Base-by-base conservation (phyloP, 257 asterid genomes). In the Solanum sejunctum region DNA sequence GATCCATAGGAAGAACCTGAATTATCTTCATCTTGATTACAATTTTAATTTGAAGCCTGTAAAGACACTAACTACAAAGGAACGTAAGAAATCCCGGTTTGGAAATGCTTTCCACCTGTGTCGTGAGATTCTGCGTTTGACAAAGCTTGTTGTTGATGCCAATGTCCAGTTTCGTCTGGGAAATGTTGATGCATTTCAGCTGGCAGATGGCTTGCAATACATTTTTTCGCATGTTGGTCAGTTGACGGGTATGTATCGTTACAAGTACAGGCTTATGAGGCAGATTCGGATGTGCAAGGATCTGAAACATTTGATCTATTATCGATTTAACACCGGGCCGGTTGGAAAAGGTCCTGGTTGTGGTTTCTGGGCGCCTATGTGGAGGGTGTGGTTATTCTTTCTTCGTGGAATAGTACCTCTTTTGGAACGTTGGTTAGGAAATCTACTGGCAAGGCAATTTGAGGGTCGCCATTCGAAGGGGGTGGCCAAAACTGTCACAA, bases 321-420 rank as follows among this genome's bases (percentile, higher is more conserved):
- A 97, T 87, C 95, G 99, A 81, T 97, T 97, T 84, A 97, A 97
- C 86, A 97, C 99, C 43, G 99, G 99, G 87, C 99, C 98, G 1
- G 99, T 97, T 80, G 99, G 99, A 72, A 97, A 97, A 88, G 99
- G 99, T 54, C 99, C 99, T 71, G 99, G 99, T 9, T 97, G 99
- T 95, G 99, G 99, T 78, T 92, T 97, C 86, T 97, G 99, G 99
- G 99, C 99, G 32, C 98, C 99, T 72, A 97, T 97, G 99, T 95
- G 99, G 99, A 94, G 99, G 87, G 99, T 97, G 43, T 97, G 99
- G 99, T 86, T 97, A 94, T 97, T 97, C 84, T 97, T 97, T 80
- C 99, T 97, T 66, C 98, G 99, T 85, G 98, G 99, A 23, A 97
- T 95, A 73, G 99, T 97, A 85, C 99, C 99, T 86, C 98, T 97